phyloP scores from a whole-genome alignment of 495 filamentous ascomycete species.

The Tuber magnatum region DNA sequence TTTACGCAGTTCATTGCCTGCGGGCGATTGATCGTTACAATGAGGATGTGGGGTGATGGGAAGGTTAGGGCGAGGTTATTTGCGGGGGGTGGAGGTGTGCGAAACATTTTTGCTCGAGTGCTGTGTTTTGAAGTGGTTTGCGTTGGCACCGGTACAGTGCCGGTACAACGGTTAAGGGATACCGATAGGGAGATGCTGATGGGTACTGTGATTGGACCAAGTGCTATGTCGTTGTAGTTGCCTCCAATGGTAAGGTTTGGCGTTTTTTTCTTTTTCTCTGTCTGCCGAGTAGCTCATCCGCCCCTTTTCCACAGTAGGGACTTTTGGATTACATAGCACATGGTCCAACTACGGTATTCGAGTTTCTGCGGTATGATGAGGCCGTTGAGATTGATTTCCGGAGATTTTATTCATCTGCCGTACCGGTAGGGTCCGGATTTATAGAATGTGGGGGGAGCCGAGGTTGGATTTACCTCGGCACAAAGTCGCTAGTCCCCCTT shows the following conservation, averaged over 20 bases:
- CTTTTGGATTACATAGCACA: not conserved
- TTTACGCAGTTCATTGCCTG: constrained; percentile 54
- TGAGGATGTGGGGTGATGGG: constrained; percentile 52
- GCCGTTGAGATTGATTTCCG: not conserved
- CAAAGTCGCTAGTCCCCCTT: not conserved
- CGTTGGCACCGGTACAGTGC: not conserved
- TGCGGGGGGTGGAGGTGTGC: constrained; percentile 17
- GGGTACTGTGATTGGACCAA: not conserved
- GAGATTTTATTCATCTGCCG: not conserved
- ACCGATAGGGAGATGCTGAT: not conserved
- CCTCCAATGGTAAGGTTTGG: not conserved
- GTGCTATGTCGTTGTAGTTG: not conserved
- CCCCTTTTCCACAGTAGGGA: not conserved
- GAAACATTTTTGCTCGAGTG: not conserved
- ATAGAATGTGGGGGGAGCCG: not conserved
- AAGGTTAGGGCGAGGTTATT: constrained; percentile 47
- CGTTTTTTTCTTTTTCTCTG: not conserved
- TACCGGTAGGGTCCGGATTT: not conserved
- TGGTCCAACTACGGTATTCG: not conserved
- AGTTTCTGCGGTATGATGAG: not conserved
- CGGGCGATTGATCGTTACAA: constrained; percentile 58
- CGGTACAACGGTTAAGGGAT: no score
- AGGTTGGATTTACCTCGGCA: not conserved
- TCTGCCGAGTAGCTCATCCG: not conserved
- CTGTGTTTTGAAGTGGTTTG: not conserved